A percentile compares a stretch with the other conserved stretches of the same genome.
Evolutionary conservation across 805 yeast species (phyloP).

Genomic region (Suhomyces vadensis): DNA sequence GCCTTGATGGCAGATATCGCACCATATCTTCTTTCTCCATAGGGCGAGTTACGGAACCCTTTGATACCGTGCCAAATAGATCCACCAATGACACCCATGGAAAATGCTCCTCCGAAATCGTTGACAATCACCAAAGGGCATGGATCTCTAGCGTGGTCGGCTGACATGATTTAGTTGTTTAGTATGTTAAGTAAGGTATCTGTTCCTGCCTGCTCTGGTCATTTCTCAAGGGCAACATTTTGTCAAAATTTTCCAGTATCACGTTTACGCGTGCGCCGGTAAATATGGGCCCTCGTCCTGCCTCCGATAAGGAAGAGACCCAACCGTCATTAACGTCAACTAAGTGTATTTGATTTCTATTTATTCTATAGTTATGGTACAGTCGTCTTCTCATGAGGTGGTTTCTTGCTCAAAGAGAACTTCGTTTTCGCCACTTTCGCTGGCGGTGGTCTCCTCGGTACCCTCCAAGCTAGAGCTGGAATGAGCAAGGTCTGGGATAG

Average conservation of each 20-base stretch:
- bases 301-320: neutral
- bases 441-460: neutral
- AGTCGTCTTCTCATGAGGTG: too few relatives aligned
- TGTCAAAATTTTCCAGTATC: slow-evolving; percentile 10
- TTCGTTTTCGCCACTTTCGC: neutral
- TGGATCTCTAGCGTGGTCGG: slow-evolving; percentile 98
- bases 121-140: slow-evolving; percentile 95
- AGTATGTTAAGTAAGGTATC: too few relatives aligned
- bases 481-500: too few relatives aligned
- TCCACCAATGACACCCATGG: slow-evolving; percentile 99
- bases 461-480: neutral
- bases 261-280: slow-evolving; percentile 7
- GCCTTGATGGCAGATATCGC: slow-evolving; percentile 89
- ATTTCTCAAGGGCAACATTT: slow-evolving; percentile 3
- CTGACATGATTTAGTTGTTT: slow-evolving; percentile 56
- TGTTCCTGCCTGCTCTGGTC: neutral
- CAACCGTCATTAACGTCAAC: too few relatives aligned
- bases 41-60: slow-evolving; percentile 97
- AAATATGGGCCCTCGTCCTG: neutral
- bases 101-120: slow-evolving; percentile 98
- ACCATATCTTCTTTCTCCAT: slow-evolving; percentile 92
- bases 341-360: too few relatives aligned
- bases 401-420: too few relatives aligned
- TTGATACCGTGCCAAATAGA: slow-evolving; percentile 98
- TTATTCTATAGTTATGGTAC: too few relatives aligned